phyloP scores from a whole-genome alignment of 208 protist genomes.

The Novymonas esmeraldas region DNA sequence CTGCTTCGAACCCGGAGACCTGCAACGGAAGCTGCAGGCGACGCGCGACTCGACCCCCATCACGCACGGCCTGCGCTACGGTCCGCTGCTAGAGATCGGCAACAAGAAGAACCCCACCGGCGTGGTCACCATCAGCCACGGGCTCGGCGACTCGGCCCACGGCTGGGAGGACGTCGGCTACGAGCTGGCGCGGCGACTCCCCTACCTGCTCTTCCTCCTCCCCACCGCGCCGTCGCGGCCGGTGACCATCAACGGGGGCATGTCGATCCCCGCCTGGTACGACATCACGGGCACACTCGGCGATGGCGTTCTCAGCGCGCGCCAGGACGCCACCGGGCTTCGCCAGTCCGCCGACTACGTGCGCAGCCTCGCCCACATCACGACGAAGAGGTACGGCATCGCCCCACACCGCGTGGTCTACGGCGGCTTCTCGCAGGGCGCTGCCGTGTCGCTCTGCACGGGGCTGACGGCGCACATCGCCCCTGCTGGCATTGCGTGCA shows the following conservation, averaged over 20 bases:
- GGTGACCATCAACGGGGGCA: conserved; percentile 91
- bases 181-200: conserved; percentile 64
- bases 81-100: conserved; percentile 64
- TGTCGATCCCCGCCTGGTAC: conserved; percentile 92
- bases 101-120: conserved; percentile 72
- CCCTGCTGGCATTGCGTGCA: conserved; percentile 67
- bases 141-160: conserved; percentile 85
- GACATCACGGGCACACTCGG: conserved; percentile 70
- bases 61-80: conserved; percentile 63
- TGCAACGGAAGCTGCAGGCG: conserved; percentile 60
- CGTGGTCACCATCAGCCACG: conserved; percentile 91
- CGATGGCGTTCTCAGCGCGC: conserved; percentile 24
- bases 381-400: conserved; percentile 58
- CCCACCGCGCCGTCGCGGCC: conserved; percentile 80
- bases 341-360: conserved; percentile 74
- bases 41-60: conserved; percentile 49
- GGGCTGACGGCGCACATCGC: conserved; percentile 60
- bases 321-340: conserved; percentile 54
- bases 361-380: conserved; percentile 59
- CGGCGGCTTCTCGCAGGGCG: conserved; percentile 93
- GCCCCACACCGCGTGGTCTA: conserved; percentile 81
- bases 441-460: conserved; percentile 74
- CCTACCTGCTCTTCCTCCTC: conserved; percentile 91
- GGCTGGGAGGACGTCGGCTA: conserved; percentile 88
- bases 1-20: conserved; percentile 69